These are phyloP conservation scores for Aspergillus avenaceus DNA, from an alignment of 495 filamentous ascomycete genomes.

Conservation along the genomic window DNA sequence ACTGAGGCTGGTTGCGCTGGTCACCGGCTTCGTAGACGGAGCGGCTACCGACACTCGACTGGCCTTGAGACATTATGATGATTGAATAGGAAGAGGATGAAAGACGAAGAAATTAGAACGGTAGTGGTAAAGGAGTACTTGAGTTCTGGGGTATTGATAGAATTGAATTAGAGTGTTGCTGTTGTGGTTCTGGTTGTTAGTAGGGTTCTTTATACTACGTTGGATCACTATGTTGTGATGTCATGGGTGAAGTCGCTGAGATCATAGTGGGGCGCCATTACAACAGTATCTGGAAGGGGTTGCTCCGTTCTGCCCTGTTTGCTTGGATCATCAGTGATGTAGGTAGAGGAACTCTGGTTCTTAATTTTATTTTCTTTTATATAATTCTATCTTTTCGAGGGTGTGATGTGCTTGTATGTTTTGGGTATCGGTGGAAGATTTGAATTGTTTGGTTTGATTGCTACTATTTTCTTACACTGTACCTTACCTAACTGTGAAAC, in stretches of 20 bases:
- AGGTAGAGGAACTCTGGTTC: too few relatives aligned
- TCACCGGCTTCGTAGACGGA: conserved; percentile 63
- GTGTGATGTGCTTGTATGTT: too few relatives aligned
- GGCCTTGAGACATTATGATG: conserved; percentile 3
- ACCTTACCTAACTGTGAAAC: too few relatives aligned
- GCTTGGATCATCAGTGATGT: too few relatives aligned
- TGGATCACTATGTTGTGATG: conserved; percentile 2
- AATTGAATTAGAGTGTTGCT: not conserved
- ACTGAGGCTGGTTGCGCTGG: conserved; percentile 60
- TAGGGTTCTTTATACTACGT: conserved; percentile 1
- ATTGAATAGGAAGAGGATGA: not conserved
- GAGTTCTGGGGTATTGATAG: not conserved
- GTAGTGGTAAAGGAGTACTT: not conserved
- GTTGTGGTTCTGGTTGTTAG: not conserved
- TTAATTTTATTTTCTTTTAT: not conserved
- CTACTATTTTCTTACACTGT: too few relatives aligned
- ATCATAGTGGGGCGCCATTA: conserved; percentile 11
- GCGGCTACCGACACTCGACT: conserved; percentile 43
- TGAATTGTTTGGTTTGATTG: too few relatives aligned
- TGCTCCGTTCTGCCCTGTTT: not conserved
- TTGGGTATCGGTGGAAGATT: too few relatives aligned
- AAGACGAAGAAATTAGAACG: not conserved
- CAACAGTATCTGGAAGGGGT: not conserved
- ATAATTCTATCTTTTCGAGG: too few relatives aligned
- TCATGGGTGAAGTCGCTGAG: conserved; percentile 6